phyloP scores from a whole-genome alignment of 345 rosid genomes.

The Viola odorata region DNA sequence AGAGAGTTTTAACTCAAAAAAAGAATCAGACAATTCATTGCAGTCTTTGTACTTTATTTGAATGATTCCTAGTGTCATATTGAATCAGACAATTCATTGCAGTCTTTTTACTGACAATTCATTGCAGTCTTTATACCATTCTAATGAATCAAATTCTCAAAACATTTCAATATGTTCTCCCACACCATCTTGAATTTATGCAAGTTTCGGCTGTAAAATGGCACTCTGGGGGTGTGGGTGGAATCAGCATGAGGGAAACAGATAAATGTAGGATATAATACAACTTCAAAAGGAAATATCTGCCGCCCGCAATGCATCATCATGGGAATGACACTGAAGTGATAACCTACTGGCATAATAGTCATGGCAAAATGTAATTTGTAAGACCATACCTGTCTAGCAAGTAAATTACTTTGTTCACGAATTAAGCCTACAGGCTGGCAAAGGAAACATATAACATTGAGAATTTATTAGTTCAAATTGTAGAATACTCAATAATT shows the following conservation, averaged over 20 bases:
- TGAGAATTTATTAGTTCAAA: conserved; percentile 10
- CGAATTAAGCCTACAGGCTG: conserved; percentile 92
- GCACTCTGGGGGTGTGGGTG: background rate
- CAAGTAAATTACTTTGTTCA: conserved; percentile 68
- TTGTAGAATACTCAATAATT: conserved; percentile 1
- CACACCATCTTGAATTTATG: background rate
- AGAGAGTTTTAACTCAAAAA: too few relatives aligned
- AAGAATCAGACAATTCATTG: too few relatives aligned
- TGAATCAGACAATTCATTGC: too few relatives aligned
- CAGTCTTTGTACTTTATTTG: too few relatives aligned
- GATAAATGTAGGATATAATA: too few relatives aligned
- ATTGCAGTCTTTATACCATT: too few relatives aligned
- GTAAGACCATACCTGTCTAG: conserved; percentile 58
- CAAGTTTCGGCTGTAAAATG: background rate
- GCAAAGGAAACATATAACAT: conserved; percentile 9
- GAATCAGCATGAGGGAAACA: background rate
- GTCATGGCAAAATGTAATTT: background rate
- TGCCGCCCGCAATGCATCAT: too few relatives aligned
- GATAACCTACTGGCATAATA: background rate
- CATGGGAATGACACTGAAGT: background rate
- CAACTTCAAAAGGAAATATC: too few relatives aligned
- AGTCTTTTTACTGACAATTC: too few relatives aligned
- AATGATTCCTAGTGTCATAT: too few relatives aligned
- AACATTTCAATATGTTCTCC: too few relatives aligned
- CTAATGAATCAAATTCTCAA: too few relatives aligned